These are phyloP conservation scores for Kodamaea plutei DNA, from an alignment of 1,139 yeast species.

Conservation along the genomic window DNA sequence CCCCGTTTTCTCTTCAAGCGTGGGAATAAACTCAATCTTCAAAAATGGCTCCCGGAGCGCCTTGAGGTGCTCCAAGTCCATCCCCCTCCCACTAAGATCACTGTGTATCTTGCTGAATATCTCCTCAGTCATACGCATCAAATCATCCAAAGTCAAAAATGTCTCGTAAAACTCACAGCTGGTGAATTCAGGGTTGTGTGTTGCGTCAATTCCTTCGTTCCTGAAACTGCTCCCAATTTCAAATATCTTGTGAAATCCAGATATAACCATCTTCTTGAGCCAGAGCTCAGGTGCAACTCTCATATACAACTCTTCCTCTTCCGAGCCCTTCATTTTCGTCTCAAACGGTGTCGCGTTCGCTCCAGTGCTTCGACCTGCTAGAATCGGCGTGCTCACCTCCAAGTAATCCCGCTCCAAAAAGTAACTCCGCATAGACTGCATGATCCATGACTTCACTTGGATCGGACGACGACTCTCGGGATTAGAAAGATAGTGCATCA, in stretches of 20 bases:
- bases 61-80: slow-evolving; percentile 14
- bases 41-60: slow-evolving; percentile 20
- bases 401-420: slow-evolving; percentile 55
- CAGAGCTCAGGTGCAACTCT: slow-evolving; percentile 95
- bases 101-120: slow-evolving; percentile 41
- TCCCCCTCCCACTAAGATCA: slow-evolving; percentile 12
- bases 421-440: slow-evolving; percentile 53
- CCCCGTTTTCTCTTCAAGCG: slow-evolving; percentile 47
- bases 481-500: slow-evolving; percentile 70
- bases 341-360: slow-evolving; percentile 85
- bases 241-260: slow-evolving; percentile 82
- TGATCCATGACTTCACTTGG: slow-evolving; percentile 49
- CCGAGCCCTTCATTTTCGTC: slow-evolving; percentile 48
- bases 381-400: slow-evolving; percentile 85
- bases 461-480: slow-evolving; percentile 40
- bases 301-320: slow-evolving; percentile 45
- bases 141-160: slow-evolving; percentile 63
- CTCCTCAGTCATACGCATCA: slow-evolving; percentile 62
- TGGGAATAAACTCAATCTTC: slow-evolving; percentile 57
- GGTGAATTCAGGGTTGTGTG: slow-evolving; percentile 95
- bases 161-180: slow-evolving; percentile 91
- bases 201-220: slow-evolving; percentile 88
- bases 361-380: slow-evolving; percentile 72
- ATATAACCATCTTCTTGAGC: slow-evolving; percentile 75
- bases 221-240: slow-evolving; percentile 85